Evolutionary conservation across 805 yeast species (phyloP), one percentile per base, ranked within the genome.

Genomic region (Spathaspora sp.): DNA sequence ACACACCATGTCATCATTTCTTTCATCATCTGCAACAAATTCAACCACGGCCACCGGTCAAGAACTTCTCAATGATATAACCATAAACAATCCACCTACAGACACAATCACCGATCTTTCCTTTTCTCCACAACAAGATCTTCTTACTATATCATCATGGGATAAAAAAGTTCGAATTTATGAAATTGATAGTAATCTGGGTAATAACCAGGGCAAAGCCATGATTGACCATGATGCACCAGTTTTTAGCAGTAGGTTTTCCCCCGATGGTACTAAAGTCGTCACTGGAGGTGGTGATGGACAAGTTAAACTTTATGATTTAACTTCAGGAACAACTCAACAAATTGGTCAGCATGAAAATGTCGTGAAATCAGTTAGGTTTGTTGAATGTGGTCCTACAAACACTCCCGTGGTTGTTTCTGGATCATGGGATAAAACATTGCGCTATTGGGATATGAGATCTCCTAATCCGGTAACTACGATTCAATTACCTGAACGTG

Each of bases 391-490:
- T 64, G 96, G 96, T 0, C 90, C 92, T n/a, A 75, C 85, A 8
- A 88, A 87, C 60, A 81, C 90, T 0, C 90, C 81, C 42, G 89
- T 89, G 57, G 82, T 93, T 26, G 97, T 91, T 2, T 82, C 92
- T 44, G 97, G 96, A 7, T 89, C 97, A 6, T 94, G 97, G 97
- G 99, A 94, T 70, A 91, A 90, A 70, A 90, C 97, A 1, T 71
- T 94, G 56, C 85, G 82, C 65, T 94, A 94, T 69, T 93, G 99
- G 99, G 98, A 94, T 70, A 77, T 88, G 72, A 84, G 97, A 63
- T 84, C 85, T 57, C 87, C 86, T 44, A 85, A 81, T 60, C 94
- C 98, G 16, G 79, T 93, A 18, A 81, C 91, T 17, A 87, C 96
- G 2, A 72, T 94, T 42, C 80, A 81, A 61, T 73, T 94, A 66